phyloP scores from a whole-genome alignment of 768 basidiomycete genomes.

The Flagelloscypha sp. region DNA sequence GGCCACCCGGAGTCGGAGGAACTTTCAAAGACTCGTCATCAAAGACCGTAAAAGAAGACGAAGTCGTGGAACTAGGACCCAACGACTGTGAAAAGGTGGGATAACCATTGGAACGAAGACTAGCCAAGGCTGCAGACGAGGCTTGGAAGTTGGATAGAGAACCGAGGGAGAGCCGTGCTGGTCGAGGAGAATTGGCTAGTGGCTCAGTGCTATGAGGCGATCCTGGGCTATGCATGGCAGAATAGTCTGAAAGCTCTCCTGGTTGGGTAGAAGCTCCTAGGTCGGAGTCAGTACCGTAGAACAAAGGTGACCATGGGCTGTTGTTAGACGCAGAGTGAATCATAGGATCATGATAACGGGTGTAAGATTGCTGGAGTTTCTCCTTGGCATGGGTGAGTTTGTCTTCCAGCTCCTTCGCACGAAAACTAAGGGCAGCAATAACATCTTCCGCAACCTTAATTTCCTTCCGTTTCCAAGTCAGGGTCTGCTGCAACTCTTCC shows the following conservation, averaged over 20 bases:
- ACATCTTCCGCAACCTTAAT: conserved; percentile 54
- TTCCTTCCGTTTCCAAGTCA: conserved; percentile 52
- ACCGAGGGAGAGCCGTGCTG: conserved; percentile 23
- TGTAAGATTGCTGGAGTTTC: conserved; percentile 45
- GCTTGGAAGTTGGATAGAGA: conserved; percentile 17
- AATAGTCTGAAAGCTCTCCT: too few relatives aligned
- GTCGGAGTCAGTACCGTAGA: too few relatives aligned
- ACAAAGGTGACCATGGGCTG: too few relatives aligned
- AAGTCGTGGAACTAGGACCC: conserved; percentile 28
- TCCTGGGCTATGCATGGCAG: too few relatives aligned
- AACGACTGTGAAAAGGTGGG: conserved; percentile 20
- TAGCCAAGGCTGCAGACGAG: too few relatives aligned
- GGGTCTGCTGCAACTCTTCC: too few relatives aligned
- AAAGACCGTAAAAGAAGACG: conserved; percentile 49
- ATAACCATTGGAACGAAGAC: conserved; percentile 31
- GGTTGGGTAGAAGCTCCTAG: too few relatives aligned
- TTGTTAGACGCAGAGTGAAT: too few relatives aligned
- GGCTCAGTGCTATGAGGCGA: too few relatives aligned
- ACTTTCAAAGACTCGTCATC: too few relatives aligned
- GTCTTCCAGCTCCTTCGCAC: conserved; percentile 70
- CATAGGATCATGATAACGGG: too few relatives aligned
- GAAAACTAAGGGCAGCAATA: conserved; percentile 49
- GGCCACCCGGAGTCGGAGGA: conserved; percentile 17
- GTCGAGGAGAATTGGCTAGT: conserved; percentile 19
- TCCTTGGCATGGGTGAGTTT: conserved; percentile 56